Evolutionary conservation across 2,329 filamentous ascomycete species (phyloP), one percentile per base, ranked within the genome.

Genomic region (Chaetomium sp.): DNA sequence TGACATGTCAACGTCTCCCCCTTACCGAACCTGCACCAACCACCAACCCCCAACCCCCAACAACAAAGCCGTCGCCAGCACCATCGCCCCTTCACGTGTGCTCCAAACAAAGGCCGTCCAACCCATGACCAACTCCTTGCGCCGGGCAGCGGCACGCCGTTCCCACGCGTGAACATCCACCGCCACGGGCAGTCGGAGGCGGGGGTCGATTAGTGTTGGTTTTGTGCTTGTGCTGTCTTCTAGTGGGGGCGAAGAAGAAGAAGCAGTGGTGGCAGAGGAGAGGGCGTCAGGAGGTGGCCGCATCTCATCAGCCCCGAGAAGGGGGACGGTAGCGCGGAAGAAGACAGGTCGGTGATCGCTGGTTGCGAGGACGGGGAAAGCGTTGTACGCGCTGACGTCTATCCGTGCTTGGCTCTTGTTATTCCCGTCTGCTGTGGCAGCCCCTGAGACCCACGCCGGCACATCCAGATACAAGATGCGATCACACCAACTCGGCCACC

Each of bases 401-500:
- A 83, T 64, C 8, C 63, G 64, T 4, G 60, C 60, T 53, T 14
- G 11, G 40, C 47, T 66, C 11, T 61, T 56, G 36, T 33, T 19
- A 12, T n/a, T 6, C 35, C 27, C 10, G 8, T 34, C 11, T 34
- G 11, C 4, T 83, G 78, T 4, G 32, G 76, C 67, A 12, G 40
- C 6, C 11, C 8, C 12, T 38, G 37, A 8, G 8, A 4, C 8
- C 78, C 80, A 84, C 27, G 70, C 69, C 19, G 80, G 82, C 27
- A 79, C 72, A 51, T 87, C 81, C 3, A 92, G 76, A 70, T 85
- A 97, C 19, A 97, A 75, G 19, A 97, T 86, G 3, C 94, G 84
- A 70, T 97, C 94, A 65, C 91, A 96, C 94, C 92, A 97, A 66
- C 86, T 86, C 1, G 94, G 91, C 79, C 89, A 95, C 46, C 94